phyloP scores from a whole-genome alignment of 2,329 filamentous ascomycete genomes.

The Epichloe gansuensis region DNA sequence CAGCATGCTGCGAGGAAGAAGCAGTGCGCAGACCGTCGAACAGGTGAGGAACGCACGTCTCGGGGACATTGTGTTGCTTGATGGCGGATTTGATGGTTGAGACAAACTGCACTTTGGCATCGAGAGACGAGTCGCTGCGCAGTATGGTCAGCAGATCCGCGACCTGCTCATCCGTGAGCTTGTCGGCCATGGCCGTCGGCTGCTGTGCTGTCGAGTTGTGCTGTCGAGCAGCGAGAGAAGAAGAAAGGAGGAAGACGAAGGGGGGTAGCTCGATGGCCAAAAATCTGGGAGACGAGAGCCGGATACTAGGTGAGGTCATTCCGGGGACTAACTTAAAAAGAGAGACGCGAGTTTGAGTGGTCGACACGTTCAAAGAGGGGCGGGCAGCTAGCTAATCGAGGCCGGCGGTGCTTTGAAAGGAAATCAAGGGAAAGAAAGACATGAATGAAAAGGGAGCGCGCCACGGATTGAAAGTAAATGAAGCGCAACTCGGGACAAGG shows the following conservation, averaged over 20 bases:
- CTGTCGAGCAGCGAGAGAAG: background rate
- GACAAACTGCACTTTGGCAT: constrained; percentile 58
- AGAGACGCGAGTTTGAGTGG: too few species aligned
- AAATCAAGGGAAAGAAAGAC: background rate
- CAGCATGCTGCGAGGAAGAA: constrained; percentile 62
- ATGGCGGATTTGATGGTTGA: constrained; percentile 73
- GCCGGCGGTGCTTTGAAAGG: too few species aligned
- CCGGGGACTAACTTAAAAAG: too few species aligned
- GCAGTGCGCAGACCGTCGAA: constrained; percentile 73
- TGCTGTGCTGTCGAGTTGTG: background rate
- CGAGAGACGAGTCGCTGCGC: constrained; percentile 51
- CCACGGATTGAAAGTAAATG: too few species aligned
- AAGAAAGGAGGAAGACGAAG: background rate
- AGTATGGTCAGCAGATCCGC: constrained; percentile 38
- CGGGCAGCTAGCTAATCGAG: too few species aligned
- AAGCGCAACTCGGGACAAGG: too few species aligned
- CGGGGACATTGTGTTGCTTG: constrained; percentile 84
- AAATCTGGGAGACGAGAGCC: background rate
- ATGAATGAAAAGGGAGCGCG: too few species aligned
- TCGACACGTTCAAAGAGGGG: too few species aligned
- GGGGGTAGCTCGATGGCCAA: background rate
- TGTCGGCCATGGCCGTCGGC: constrained; percentile 36
- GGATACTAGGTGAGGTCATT: too few species aligned
- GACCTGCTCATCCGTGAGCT: constrained; percentile 46
- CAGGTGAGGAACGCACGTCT: constrained; percentile 54